Percentiles rank a stretch among this genome's conserved stretches.
phyloP scores from a whole-genome alignment of 495 filamentous ascomycete genomes.

The Elasticomyces elasticus region DNA sequence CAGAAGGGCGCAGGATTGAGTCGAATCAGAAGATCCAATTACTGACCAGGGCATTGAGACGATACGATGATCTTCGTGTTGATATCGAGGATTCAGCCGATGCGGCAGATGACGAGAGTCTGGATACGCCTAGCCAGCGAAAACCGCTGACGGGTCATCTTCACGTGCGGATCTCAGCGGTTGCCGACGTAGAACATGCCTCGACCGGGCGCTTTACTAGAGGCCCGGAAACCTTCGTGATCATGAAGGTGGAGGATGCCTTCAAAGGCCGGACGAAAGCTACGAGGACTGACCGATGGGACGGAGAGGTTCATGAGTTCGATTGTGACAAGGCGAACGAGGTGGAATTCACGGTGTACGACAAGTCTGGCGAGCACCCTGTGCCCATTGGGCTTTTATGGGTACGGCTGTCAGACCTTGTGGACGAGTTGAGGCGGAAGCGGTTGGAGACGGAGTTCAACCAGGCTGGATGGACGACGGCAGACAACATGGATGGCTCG shows the following conservation, averaged over 20 bases:
- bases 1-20: conserved; percentile 77
- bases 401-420: conserved; percentile 94
- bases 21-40: conserved; percentile 97
- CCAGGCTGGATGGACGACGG: conserved; percentile 87
- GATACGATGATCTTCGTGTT: conserved; percentile 96
- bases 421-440: conserved; percentile 93
- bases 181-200: conserved; percentile 92
- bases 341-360: conserved; percentile 94
- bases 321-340: conserved; percentile 98
- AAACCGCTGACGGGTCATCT: conserved; percentile 88
- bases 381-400: conserved; percentile 91
- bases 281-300: conserved; percentile 80
- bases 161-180: conserved; percentile 71
- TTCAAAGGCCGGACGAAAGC: conserved; percentile 81
- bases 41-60: conserved; percentile 85
- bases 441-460: conserved; percentile 93
- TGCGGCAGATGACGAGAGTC: conserved; percentile 85
- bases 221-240: conserved; percentile 87
- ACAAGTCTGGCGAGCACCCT: conserved; percentile 80
- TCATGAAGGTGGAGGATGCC: conserved; percentile 91
- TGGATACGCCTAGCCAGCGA: conserved; percentile 86
- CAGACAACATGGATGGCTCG: conserved; percentile 73
- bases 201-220: conserved; percentile 75
- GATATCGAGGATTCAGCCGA: conserved; percentile 77
- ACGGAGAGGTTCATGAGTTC: conserved; percentile 78